A percentile compares a stretch with the other conserved stretches of the same genome.
phyloP scores from a whole-genome alignment of 306 rosid species.

The Citrullus mucosospermus region DNA sequence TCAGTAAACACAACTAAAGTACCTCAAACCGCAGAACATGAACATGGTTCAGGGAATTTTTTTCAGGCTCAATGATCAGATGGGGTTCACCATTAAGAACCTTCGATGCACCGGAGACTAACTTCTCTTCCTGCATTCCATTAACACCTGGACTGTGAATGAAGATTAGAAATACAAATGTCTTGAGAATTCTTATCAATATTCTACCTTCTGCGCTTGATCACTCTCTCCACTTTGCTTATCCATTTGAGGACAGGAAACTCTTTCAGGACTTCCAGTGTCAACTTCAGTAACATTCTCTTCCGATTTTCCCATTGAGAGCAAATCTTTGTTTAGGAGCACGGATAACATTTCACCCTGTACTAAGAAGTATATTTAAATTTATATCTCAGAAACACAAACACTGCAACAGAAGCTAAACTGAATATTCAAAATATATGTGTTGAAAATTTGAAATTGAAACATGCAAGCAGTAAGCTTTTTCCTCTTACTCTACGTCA shows the following conservation, averaged over 20 bases:
- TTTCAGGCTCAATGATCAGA: constrained; percentile 26
- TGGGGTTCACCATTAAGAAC: constrained; percentile 23
- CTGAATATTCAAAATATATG: background rate
- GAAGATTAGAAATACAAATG: constrained; percentile 3
- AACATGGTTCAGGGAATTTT: constrained; percentile 21
- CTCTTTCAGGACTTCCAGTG: constrained; percentile 12
- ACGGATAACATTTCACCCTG: constrained; percentile 30
- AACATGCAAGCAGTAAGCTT: background rate
- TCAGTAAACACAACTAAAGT: background rate
- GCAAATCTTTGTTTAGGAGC: constrained; percentile 16
- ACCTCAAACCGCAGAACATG: constrained; percentile 82
- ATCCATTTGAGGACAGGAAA: constrained; percentile 6
- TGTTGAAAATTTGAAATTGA: background rate
- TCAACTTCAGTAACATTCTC: constrained; percentile 18
- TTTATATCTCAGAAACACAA: background rate
- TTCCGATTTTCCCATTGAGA: constrained; percentile 24
- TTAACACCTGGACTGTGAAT: background rate
- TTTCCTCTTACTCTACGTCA: background rate
- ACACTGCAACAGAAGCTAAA: background rate
- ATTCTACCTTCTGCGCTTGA: constrained; percentile 21
- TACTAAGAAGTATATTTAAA: constrained; percentile 19
- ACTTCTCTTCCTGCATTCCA: constrained; percentile 30
- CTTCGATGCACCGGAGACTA: constrained; percentile 13
- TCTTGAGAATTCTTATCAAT: background rate
- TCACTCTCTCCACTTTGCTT: constrained; percentile 17